Evolutionary conservation across 2,329 filamentous ascomycete genomes (phyloP), one percentile per base, ranked within the genome.

Genomic region (Aspergillus puulaauensis): DNA sequence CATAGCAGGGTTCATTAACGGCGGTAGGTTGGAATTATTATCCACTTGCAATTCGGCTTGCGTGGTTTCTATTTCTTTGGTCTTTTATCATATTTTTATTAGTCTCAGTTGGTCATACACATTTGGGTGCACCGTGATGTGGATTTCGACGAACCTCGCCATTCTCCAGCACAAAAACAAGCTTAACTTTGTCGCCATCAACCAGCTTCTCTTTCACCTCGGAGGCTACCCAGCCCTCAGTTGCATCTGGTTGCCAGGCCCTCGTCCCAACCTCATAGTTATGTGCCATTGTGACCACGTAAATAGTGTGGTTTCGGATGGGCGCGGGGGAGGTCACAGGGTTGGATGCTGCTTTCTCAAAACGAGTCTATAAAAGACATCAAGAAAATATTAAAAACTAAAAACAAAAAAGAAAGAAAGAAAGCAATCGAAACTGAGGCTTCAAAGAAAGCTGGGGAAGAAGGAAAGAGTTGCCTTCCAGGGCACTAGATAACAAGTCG

Each of bases 1-100:
- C 86, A 98, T 96, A 52, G 93, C 86, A 65, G 95, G 95, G 76
- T 99, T 99, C 92, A 98, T 98, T 68, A 99, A 78, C 51, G 95
- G 95, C 48, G 95, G 95, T 63, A 99, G 82, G 57, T 86, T 86
- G 53, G 88, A 80, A 77, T 93, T 88, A 71, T 87, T 90, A 73
- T 88, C 88, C 70, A 88, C 86, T 75, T 90, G 85, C 64, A 99
- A 81, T 67, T 87, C 91, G 67, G 88, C 86, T 62, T 87, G 77
- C 15, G 90, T 89, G 64, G 95, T 89, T 75, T 91, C 86, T 71
- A 97, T 78, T 11, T 83, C 86, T 81, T 91, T 95, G 72, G 83
- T 87, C 92, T 96, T 71, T 61, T 57, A 27, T 11, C 12, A 39
- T n/a, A 21, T 40, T 3, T 14, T 31, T 35, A 56, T 62, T 40